Conservation (phyloP, 2,329 filamentous ascomycete species). For the Sporothrix variecibatus region DNA sequence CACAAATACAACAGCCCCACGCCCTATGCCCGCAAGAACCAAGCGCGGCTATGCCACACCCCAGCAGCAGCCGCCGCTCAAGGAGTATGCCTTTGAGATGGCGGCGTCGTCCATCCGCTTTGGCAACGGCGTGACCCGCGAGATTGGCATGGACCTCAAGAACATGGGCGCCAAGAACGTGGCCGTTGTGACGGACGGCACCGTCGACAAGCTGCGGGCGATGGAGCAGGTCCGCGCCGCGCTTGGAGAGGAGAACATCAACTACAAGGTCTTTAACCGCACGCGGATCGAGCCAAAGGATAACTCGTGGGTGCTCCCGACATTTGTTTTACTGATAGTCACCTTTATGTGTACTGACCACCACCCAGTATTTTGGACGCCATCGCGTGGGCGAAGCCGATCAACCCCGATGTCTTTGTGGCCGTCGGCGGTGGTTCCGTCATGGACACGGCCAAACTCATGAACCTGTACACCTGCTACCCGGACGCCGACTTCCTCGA, state of each 20-base stretch:
- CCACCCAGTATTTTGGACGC: constrained; percentile 80
- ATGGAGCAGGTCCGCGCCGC: constrained; percentile 88
- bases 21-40: constrained; percentile 45
- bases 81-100: constrained; percentile 99
- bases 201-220: constrained; percentile 77
- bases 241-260: constrained; percentile 73
- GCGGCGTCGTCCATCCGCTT: constrained; percentile 93
- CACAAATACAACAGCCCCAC: constrained; percentile 56
- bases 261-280: constrained; percentile 78
- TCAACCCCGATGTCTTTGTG: constrained; percentile 82
- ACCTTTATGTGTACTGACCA: no score
- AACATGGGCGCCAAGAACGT: constrained; percentile 88
- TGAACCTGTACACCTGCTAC: constrained; percentile 93
- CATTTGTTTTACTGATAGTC: no score
- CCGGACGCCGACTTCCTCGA: constrained; percentile 93
- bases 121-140: constrained; percentile 87
- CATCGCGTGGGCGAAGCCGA: constrained; percentile 81
- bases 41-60: constrained; percentile 71
- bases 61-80: constrained; percentile 68
- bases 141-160: constrained; percentile 96
- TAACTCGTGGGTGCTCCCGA: no score
- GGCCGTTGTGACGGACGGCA: constrained; percentile 87
- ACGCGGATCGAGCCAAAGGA: constrained; percentile 92
- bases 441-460: constrained; percentile 97
- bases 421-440: constrained; percentile 92